Percentiles rank a stretch among this genome's conserved stretches.
phyloP scores from a whole-genome alignment of 192 early-diverging fungal genomes.

The Diversispora epigaea region DNA sequence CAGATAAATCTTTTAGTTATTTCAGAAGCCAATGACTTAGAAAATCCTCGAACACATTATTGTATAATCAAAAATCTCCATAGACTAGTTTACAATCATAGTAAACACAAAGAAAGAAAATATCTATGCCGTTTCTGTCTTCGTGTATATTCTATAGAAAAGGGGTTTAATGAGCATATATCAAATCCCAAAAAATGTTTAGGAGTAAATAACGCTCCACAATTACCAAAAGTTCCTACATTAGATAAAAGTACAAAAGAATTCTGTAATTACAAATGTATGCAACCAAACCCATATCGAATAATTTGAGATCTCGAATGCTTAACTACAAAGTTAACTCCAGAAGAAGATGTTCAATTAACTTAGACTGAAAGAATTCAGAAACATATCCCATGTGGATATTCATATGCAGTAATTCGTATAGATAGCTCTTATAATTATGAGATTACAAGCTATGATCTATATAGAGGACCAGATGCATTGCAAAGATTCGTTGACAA shows the following conservation, averaged over 20 bases:
- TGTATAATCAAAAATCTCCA: slow-evolving; percentile 16
- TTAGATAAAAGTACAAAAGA: background rate
- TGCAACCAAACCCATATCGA: slow-evolving; percentile 14
- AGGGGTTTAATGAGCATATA: background rate
- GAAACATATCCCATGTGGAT: background rate
- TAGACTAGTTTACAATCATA: slow-evolving; percentile 16
- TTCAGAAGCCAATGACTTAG: no score
- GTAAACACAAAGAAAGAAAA: slow-evolving; percentile 17
- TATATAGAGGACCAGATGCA: background rate
- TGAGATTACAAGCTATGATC: slow-evolving; percentile 4
- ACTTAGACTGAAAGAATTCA: slow-evolving; percentile 10
- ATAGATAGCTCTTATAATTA: slow-evolving; percentile 1
- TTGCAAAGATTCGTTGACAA: background rate
- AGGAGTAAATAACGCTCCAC: slow-evolving; percentile 6
- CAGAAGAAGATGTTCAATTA: slow-evolving; percentile 2
- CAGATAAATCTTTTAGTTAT: slow-evolving; percentile 17
- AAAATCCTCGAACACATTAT: slow-evolving; percentile 12
- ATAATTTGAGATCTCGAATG: slow-evolving; percentile 19
- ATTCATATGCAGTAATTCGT: background rate
- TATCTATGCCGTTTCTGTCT: slow-evolving; percentile 19
- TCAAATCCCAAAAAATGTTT: no score
- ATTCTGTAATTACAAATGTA: slow-evolving; percentile 20
- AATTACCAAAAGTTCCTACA: background rate
- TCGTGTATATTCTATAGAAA: slow-evolving; percentile 14
- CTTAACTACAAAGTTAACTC: background rate